Evolutionary conservation across 1,284 basidiomycete species (phyloP).

Genomic region (Filobasidium uniguttulatum): DNA sequence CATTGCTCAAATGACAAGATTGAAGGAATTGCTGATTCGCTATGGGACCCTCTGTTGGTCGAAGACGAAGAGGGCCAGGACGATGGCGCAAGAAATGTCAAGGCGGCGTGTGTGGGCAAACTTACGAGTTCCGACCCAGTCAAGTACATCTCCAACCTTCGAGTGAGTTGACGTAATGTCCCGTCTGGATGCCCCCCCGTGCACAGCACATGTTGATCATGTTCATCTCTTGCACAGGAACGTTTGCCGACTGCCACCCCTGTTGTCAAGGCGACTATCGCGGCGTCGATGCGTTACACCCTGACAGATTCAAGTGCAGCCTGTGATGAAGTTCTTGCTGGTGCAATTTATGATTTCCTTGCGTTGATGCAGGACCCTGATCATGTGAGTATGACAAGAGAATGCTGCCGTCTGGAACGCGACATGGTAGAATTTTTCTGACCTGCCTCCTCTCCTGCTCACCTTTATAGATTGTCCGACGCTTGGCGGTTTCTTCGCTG

Average conservation of each 20-base stretch:
- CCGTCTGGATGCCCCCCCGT: too few relatives aligned
- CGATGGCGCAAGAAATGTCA: slow-evolving; percentile 83
- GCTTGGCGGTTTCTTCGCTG: slow-evolving; percentile 70
- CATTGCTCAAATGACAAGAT: slow-evolving; percentile 73
- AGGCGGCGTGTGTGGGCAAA: slow-evolving; percentile 91
- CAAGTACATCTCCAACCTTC: slow-evolving; percentile 80
- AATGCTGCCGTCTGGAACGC: not conserved
- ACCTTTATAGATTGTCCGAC: slow-evolving; percentile 56
- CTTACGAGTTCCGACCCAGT: slow-evolving; percentile 79
- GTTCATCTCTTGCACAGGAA: slow-evolving; percentile 17
- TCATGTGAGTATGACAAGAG: slow-evolving; percentile 50
- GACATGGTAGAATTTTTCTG: not conserved
- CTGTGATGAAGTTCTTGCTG: slow-evolving; percentile 77
- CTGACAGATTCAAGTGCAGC: slow-evolving; percentile 72
- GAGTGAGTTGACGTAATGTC: slow-evolving; percentile 49
- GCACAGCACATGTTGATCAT: too few relatives aligned
- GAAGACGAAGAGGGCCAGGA: slow-evolving; percentile 58
- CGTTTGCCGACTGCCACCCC: slow-evolving; percentile 44
- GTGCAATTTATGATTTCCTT: slow-evolving; percentile 78
- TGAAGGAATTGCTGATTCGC: slow-evolving; percentile 64
- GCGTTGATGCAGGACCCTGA: slow-evolving; percentile 72
- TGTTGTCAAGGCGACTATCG: slow-evolving; percentile 67
- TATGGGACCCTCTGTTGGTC: slow-evolving; percentile 84
- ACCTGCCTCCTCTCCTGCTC: not conserved
- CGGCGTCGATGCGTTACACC: slow-evolving; percentile 88